Conservation (phyloP, 129 eudicot genomes). For the Tagetes patula region DNA sequence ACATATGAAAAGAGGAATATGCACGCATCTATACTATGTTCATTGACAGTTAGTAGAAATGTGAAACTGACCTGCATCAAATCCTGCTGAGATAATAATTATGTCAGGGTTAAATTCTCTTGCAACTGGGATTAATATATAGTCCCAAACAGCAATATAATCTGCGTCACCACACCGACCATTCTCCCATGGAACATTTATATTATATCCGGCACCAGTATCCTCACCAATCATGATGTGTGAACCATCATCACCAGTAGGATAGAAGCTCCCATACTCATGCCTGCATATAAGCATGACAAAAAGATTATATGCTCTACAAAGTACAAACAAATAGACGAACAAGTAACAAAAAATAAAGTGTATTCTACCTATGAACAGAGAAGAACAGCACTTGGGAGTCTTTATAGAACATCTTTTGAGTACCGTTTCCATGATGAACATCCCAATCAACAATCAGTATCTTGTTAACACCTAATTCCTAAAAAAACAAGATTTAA, state of each 20-base stretch:
- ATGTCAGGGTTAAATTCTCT: slow-evolving; percentile 84
- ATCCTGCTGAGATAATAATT: slow-evolving; percentile 85
- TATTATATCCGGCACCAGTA: slow-evolving; percentile 77
- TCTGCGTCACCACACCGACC: slow-evolving; percentile 90
- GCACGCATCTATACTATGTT: neutral
- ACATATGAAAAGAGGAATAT: neutral
- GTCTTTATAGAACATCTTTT: slow-evolving; percentile 83
- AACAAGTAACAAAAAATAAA: neutral
- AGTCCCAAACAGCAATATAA: slow-evolving; percentile 95
- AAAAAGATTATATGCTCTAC: neutral
- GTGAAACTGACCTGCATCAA: slow-evolving; percentile 83
- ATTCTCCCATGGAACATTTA: slow-evolving; percentile 94
- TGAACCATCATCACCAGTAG: slow-evolving; percentile 78
- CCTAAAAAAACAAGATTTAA: slow-evolving; percentile 38
- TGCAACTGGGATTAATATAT: slow-evolving; percentile 84
- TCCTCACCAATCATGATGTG: slow-evolving; percentile 83
- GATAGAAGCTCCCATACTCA: slow-evolving; percentile 77
- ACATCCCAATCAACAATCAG: slow-evolving; percentile 99
- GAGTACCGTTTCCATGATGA: slow-evolving; percentile 98
- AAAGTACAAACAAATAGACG: neutral
- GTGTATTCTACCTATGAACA: slow-evolving; percentile 71
- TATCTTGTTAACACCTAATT: slow-evolving; percentile 69
- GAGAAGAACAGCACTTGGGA: slow-evolving; percentile 88
- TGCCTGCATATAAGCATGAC: slow-evolving; percentile 47
- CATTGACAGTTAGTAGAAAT: slow-evolving; percentile 11